Evolutionary conservation across 1,139 yeast genomes (phyloP).

Genomic region (Meyerozyma athensensis): DNA sequence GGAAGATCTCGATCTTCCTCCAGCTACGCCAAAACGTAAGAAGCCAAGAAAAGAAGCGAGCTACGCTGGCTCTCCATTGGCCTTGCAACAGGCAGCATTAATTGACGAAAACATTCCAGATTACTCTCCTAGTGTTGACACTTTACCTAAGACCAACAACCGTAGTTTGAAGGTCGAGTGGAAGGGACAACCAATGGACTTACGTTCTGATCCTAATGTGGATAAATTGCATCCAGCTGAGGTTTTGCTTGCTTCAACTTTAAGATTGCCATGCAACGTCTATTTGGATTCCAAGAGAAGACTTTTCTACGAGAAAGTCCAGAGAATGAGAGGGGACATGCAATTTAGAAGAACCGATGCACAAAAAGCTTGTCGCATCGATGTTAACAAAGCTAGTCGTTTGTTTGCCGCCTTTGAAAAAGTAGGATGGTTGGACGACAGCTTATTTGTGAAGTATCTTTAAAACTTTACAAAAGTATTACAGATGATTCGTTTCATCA

Average conservation of each 20-base stretch:
- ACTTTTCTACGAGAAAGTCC: slow-evolving; percentile 82
- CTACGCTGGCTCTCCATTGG: slow-evolving; percentile 28
- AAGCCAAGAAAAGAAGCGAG: slow-evolving; percentile 26
- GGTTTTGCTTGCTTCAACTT: slow-evolving; percentile 77
- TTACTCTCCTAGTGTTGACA: slow-evolving; percentile 63
- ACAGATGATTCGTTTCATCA: background rate
- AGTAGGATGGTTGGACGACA: slow-evolving; percentile 92
- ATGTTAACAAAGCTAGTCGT: slow-evolving; percentile 93
- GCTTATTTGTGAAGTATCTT: slow-evolving; percentile 54
- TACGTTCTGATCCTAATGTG: slow-evolving; percentile 68
- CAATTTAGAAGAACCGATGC: slow-evolving; percentile 97
- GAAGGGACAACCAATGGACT: slow-evolving; percentile 97
- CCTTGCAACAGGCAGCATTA: slow-evolving; percentile 39
- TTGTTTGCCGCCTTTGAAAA: slow-evolving; percentile 89
- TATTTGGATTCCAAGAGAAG: slow-evolving; percentile 91
- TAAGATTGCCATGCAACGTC: slow-evolving; percentile 81
- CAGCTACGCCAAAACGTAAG: slow-evolving; percentile 13
- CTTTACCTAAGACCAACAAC: slow-evolving; percentile 60
- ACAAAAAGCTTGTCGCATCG: slow-evolving; percentile 95
- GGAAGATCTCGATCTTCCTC: slow-evolving; percentile 15
- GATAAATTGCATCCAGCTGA: slow-evolving; percentile 86
- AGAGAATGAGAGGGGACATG: slow-evolving; percentile 64
- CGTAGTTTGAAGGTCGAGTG: slow-evolving; percentile 86
- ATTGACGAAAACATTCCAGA: slow-evolving; percentile 65
- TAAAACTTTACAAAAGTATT: slow-evolving; percentile 6